Conservation (phyloP, 2,329 filamentous ascomycete genomes). For the Ascochyta pisi region DNA sequence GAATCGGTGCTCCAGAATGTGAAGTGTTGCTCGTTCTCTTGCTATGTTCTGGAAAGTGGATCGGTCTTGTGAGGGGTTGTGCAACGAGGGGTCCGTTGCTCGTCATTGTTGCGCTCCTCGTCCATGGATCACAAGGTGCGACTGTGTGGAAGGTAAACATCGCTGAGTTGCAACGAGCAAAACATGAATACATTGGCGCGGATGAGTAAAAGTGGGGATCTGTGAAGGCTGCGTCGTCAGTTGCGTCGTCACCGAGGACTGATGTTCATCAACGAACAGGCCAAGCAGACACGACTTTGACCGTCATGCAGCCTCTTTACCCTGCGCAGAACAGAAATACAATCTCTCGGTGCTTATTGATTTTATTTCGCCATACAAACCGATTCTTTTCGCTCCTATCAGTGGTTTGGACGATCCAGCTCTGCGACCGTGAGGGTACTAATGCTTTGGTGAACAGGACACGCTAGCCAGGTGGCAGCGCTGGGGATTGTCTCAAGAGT, state of each 20-base stretch:
- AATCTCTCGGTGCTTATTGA: too few relatives aligned
- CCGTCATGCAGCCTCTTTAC: background rate
- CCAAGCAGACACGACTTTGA: slow-evolving; percentile 3
- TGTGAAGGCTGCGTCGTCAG: slow-evolving; percentile 6
- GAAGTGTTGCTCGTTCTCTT: slow-evolving; percentile 15
- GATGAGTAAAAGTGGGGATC: slow-evolving; percentile 9
- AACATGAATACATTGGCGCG: slow-evolving; percentile 3
- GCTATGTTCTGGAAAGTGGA: slow-evolving; percentile 16
- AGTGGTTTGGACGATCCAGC: background rate
- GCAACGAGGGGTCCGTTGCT: slow-evolving; percentile 4
- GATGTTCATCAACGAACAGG: background rate
- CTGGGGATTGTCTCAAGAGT: too few relatives aligned
- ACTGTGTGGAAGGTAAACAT: slow-evolving; percentile 8
- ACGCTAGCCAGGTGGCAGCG: background rate
- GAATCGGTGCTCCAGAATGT: slow-evolving; percentile 9
- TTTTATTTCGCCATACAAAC: background rate
- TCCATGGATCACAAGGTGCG: slow-evolving; percentile 1
- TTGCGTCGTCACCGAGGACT: slow-evolving; percentile 9
- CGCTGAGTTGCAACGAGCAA: background rate
- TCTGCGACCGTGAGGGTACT: background rate
- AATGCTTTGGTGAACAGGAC: background rate
- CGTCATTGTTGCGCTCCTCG: slow-evolving; percentile 6
- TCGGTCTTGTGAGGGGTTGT: slow-evolving; percentile 12
- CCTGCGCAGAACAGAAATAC: background rate
- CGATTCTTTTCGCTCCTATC: background rate